Evolutionary conservation across 2,329 filamentous ascomycete genomes (phyloP), one percentile per base, ranked within the genome.

Genomic region (Uncinocarpus reesii): DNA sequence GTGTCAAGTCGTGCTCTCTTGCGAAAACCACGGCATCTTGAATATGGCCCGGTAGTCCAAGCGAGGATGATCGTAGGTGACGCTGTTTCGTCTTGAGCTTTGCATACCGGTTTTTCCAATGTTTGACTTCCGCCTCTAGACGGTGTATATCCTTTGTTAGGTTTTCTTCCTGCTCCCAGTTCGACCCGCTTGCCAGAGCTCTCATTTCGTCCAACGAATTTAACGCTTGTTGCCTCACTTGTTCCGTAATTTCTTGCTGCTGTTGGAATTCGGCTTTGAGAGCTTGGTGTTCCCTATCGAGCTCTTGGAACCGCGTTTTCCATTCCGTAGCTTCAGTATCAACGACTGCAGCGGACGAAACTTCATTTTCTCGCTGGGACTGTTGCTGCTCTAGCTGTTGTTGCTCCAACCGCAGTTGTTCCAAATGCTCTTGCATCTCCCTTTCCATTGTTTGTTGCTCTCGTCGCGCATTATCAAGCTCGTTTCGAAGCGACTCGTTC

Each of bases 81-180:
- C 89, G 80, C 42, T 94, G 72, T 64, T 95, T 89, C 2, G 90
- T 86, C 70, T 93, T 95, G 31, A 86, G 77, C 56, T 83, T 84
- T 21, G 88, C 84, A 61, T 95, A 96, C 38, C 89, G 84, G 57
- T 83, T 80, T 62, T 88, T 87, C 92, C 92, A 98, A 43, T 89
- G 82, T 47, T 84, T 83, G 40, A 94, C 80, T 62, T 96, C 88
- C 18, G 79, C 73, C 65, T 95, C 86, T 4, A 98, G 75, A 47
- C 77, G 73, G 49, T 84, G 76, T 26, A 95, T 81, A 38, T 84
- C 84, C 54, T 76, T 77, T 47, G 84, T 80, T 54, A 96, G 74
- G 57, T 81, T 79, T 44, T 87, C 80, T 64, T 96, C 89, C 56
- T 82, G 83, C 56, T 94, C 87, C 64, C 86, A 83, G 5, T 83